phyloP scores from a whole-genome alignment of 2,329 filamentous ascomycete genomes.

The Fusarium oligoseptatum region DNA sequence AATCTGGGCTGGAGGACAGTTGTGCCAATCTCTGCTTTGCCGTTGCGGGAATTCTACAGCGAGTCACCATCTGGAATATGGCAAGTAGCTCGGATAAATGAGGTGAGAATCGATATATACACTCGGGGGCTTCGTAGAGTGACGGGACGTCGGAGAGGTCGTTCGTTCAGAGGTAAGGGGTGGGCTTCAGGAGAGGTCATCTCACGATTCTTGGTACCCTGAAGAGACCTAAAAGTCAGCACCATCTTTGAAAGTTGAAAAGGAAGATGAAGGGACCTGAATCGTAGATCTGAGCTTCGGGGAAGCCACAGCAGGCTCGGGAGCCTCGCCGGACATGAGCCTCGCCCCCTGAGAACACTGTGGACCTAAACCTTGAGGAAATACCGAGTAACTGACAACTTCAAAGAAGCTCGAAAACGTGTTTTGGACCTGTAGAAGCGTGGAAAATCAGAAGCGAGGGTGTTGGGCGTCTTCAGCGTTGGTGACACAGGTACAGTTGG shows the following conservation, averaged over 20 bases:
- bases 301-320: accelerated
- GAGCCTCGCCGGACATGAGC: no score
- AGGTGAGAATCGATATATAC: background rate
- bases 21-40: background rate
- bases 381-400: accelerated
- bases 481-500: background rate
- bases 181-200: background rate
- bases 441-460: background rate
- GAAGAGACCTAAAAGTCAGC: background rate
- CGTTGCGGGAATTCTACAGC: background rate
- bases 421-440: background rate
- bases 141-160: background rate
- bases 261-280: background rate
- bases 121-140: background rate
- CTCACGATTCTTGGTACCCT: background rate
- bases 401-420: background rate
- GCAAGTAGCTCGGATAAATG: accelerated
- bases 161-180: background rate
- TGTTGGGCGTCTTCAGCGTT: background rate
- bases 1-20: background rate
- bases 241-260: background rate
- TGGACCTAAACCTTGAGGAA: background rate
- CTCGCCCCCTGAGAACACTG: background rate
- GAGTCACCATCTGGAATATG: background rate
- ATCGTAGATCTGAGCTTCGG: background rate